Evolutionary conservation across 2,329 filamentous ascomycete genomes (phyloP).

Genomic region (Neocucurbitaria cava): DNA sequence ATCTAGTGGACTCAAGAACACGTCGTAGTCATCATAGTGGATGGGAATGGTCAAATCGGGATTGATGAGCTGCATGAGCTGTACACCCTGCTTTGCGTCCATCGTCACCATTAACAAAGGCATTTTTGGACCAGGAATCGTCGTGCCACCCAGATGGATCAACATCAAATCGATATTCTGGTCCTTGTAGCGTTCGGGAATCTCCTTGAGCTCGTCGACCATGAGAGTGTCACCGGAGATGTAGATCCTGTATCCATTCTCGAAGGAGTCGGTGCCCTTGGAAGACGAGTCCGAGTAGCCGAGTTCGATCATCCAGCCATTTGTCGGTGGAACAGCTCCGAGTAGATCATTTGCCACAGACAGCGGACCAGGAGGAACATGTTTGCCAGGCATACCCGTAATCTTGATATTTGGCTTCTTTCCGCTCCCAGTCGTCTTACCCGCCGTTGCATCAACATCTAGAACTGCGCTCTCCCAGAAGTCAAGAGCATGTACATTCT

Average conservation of each 20-base stretch:
- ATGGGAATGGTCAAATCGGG: conserved; percentile 67
- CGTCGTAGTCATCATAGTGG: conserved; percentile 58
- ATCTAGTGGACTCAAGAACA: conserved; percentile 64
- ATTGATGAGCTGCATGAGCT: conserved; percentile 66
- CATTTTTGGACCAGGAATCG: conserved; percentile 65
- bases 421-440: conserved; percentile 8
- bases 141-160: conserved; percentile 70
- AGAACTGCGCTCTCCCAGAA: conserved; percentile 62
- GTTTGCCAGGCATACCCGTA: conserved; percentile 70
- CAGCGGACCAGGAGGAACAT: conserved; percentile 59
- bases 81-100: conserved; percentile 68
- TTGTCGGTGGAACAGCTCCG: conserved; percentile 67
- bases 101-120: conserved; percentile 73
- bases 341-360: conserved; percentile 57
- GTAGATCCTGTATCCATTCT: conserved; percentile 65
- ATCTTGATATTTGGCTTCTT: conserved; percentile 59
- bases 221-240: conserved; percentile 71
- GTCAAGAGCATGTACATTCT: conserved; percentile 62
- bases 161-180: conserved; percentile 71
- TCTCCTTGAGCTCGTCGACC: conserved; percentile 67
- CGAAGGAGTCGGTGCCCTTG: conserved; percentile 38
- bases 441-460: conserved; percentile 44
- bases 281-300: conserved; percentile 52
- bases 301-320: conserved; percentile 71
- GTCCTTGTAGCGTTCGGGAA: conserved; percentile 62